Evolutionary conservation across 2,329 filamentous ascomycete species (phyloP), one percentile per base, ranked within the genome.

Genomic region (Raffaelea albimanens): DNA sequence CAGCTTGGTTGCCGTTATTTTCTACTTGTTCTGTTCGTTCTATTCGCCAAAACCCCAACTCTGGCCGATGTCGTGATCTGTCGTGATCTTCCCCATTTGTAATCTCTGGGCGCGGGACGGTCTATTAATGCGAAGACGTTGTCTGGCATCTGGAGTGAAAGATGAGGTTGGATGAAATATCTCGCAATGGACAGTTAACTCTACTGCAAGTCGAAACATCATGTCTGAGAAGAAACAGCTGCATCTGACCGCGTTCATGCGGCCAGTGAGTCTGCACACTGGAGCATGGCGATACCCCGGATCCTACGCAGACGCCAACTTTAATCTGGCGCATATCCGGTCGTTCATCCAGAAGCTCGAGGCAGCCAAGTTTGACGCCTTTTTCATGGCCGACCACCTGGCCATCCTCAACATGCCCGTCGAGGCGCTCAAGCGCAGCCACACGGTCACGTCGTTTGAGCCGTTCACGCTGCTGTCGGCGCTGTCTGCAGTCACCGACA

Each of bases 181-280:
- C n/a, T n/a, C n/a, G n/a, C n/a, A n/a, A n/a, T n/a, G n/a, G n/a
- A n/a, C n/a, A n/a, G n/a, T n/a, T n/a, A n/a, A n/a, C n/a, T n/a
- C n/a, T n/a, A n/a, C n/a, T n/a, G n/a, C 25, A 29, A 29, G 7
- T 13, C 7, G 25, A 13, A 29, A 7, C 7, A 29, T 29, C 13
- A 29, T 13, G 25, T 7, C 25, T 7, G 25, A 29, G 13, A 29
- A 46, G 10, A 34, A 41, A 14, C 33, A 47, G 13, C 23, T 77
- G 5, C 73, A 79, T 52, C 66, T 80, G 4, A 78, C 75, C 2
- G 75, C 75, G 1, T 79, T 78, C 50, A 78, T 80, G 74, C 70
- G 75, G 18, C 75, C 75, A 1, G 72, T 79, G 2, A 72, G 67
- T 41, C 60, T 78, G 10, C 74, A 79, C 52, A 75, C 72, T 2